phyloP scores from a whole-genome alignment of 2,329 filamentous ascomycete species.

The Curvularia eragrostidis region DNA sequence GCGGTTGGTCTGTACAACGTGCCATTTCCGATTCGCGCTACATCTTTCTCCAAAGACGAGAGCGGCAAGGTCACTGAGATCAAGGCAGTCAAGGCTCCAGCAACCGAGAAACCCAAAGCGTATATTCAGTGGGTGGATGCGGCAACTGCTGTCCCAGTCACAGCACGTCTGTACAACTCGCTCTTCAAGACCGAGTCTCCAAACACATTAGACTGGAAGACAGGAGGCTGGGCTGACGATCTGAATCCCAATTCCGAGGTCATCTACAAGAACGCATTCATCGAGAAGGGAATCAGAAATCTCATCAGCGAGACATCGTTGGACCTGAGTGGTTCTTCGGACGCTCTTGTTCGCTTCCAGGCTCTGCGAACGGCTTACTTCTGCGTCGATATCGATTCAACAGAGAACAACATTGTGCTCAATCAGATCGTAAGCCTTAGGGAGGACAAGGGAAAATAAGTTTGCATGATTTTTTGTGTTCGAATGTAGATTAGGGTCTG shows the following conservation, averaged over 20 bases:
- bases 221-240: constrained; percentile 82
- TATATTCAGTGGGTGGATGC: constrained; percentile 88
- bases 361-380: constrained; percentile 89
- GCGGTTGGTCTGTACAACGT: constrained; percentile 75
- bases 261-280: constrained; percentile 76
- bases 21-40: constrained; percentile 72
- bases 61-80: constrained; percentile 72
- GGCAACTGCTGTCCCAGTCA: constrained; percentile 66
- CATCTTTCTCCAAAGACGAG: constrained; percentile 70
- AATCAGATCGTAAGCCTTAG: constrained; percentile 93
- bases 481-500: not conserved
- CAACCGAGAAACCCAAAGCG: constrained; percentile 69
- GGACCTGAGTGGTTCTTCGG: constrained; percentile 43
- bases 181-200: constrained; percentile 90
- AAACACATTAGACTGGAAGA: constrained; percentile 68
- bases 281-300: constrained; percentile 84
- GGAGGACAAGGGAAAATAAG: constrained; percentile 66
- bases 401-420: constrained; percentile 75
- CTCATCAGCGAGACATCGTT: constrained; percentile 66
- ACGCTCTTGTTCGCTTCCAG: constrained; percentile 79
- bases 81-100: constrained; percentile 70
- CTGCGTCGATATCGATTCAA: constrained; percentile 76
- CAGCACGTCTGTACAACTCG: constrained; percentile 76
- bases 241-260: constrained; percentile 85
- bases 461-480: not conserved